These are phyloP conservation scores for Ophiostoma triangulosporum DNA, from an alignment of 2,329 filamentous ascomycete species.

Conservation along the genomic window DNA sequence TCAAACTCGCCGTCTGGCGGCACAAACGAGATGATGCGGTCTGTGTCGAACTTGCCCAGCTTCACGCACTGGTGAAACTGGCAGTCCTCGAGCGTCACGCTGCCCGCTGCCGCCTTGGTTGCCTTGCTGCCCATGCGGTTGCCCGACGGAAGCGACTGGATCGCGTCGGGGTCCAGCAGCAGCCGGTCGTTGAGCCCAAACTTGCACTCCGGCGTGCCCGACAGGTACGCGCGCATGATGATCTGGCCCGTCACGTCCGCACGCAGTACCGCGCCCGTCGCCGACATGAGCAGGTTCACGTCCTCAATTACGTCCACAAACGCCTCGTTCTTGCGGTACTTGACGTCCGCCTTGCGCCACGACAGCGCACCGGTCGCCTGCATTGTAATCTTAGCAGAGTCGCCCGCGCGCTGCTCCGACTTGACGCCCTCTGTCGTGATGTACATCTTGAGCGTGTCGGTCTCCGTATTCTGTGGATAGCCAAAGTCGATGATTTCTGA, in stretches of 20 bases:
- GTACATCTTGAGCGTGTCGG: conserved; percentile 98
- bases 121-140: conserved; percentile 74
- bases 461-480: conserved; percentile 97
- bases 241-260: conserved; percentile 97
- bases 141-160: conserved; percentile 54
- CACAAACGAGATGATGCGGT: conserved; percentile 93
- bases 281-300: conserved; percentile 98
- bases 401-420: conserved; percentile 70
- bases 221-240: conserved; percentile 94
- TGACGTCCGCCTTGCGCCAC: conserved; percentile 94
- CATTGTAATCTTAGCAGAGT: conserved; percentile 98
- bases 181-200: conserved; percentile 95
- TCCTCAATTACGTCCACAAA: conserved; percentile 99
- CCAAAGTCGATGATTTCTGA: conserved; percentile 96
- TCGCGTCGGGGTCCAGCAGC: conserved; percentile 65
- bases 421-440: conserved; percentile 99
- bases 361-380: conserved; percentile 94
- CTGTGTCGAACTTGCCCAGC: conserved; percentile 88
- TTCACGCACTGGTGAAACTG: conserved; percentile 99
- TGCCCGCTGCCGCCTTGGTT: conserved; percentile 88
- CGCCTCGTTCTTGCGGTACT: conserved; percentile 98
- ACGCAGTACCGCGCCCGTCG: conserved; percentile 82
- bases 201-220: conserved; percentile 95
- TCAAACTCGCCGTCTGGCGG: conserved; percentile 97
- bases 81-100: conserved; percentile 91